Evolutionary conservation across 768 basidiomycete genomes (phyloP).

Genomic region (Pleurotus tuoliensis): DNA sequence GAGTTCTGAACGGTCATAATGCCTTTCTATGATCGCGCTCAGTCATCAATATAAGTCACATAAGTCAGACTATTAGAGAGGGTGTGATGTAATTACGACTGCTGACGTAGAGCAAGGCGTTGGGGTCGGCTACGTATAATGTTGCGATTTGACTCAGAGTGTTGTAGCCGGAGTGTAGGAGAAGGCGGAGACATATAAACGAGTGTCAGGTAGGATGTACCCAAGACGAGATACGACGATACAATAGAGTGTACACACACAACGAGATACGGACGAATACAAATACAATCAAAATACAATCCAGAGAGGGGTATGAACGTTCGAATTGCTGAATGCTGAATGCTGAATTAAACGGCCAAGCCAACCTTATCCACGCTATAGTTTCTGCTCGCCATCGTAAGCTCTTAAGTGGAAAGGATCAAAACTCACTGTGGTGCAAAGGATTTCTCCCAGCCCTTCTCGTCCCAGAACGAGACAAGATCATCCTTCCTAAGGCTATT

Average conservation of each 20-base stretch:
- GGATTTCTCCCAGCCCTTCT: constrained; percentile 9
- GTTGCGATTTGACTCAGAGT: too few species aligned
- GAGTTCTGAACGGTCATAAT: too few species aligned
- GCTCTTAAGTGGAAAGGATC: too few species aligned
- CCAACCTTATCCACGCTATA: not conserved
- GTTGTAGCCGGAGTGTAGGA: too few species aligned
- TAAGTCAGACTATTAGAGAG: too few species aligned
- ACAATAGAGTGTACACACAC: not conserved
- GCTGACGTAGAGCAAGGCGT: too few species aligned
- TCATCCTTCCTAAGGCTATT: not conserved
- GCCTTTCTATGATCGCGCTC: too few species aligned
- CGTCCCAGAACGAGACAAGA: constrained; percentile 18
- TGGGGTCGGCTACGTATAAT: too few species aligned
- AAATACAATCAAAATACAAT: not conserved
- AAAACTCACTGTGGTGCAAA: not conserved
- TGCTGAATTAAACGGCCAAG: not conserved
- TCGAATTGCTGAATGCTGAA: not conserved
- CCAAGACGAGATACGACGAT: not conserved
- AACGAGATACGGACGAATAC: not conserved
- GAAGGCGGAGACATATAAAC: not conserved
- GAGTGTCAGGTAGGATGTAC: not conserved
- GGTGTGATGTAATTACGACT: too few species aligned
- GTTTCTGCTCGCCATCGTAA: not conserved
- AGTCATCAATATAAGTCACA: too few species aligned
- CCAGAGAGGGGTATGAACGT: not conserved